Conservation (phyloP, 352 stramenopile species). For the Pythium aristosporum region DNA sequence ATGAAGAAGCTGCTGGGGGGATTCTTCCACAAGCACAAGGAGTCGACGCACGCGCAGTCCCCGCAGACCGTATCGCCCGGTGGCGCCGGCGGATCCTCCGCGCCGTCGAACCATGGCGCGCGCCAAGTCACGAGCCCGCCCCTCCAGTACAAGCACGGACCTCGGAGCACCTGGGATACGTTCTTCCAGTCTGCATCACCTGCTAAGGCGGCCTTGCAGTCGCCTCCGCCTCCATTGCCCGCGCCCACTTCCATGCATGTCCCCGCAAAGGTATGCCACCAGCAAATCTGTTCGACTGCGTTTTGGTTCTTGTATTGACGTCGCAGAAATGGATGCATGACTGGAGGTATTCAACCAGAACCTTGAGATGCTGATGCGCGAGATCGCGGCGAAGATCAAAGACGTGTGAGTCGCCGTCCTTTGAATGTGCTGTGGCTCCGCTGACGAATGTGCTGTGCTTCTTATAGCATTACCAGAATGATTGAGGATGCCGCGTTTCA, state of each 20-base stretch:
- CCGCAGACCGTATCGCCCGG: background rate
- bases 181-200: slow-evolving; percentile 29
- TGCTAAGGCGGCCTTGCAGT: background rate
- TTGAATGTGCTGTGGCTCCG: background rate
- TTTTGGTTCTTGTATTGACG: background rate
- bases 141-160: slow-evolving; percentile 30
- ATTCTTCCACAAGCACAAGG: slow-evolving; percentile 50
- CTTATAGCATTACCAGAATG: slow-evolving; percentile 49
- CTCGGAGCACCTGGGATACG: slow-evolving; percentile 38
- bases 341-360: slow-evolving; percentile 52
- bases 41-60: background rate
- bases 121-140: slow-evolving; percentile 1
- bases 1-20: slow-evolving; percentile 78
- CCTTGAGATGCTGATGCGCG: slow-evolving; percentile 52
- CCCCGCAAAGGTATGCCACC: slow-evolving; percentile 31
- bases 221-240: background rate
- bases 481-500: slow-evolving; percentile 34
- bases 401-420: slow-evolving; percentile 38
- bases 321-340: background rate
- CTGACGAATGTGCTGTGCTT: background rate
- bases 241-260: slow-evolving; percentile 20
- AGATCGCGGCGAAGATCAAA: slow-evolving; percentile 49
- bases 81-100: background rate
- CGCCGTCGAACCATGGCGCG: background rate
- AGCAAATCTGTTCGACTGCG: background rate